Conservation (phyloP, 1,139 yeast species). For the Debaryomycetaceae sp. region DNA sequence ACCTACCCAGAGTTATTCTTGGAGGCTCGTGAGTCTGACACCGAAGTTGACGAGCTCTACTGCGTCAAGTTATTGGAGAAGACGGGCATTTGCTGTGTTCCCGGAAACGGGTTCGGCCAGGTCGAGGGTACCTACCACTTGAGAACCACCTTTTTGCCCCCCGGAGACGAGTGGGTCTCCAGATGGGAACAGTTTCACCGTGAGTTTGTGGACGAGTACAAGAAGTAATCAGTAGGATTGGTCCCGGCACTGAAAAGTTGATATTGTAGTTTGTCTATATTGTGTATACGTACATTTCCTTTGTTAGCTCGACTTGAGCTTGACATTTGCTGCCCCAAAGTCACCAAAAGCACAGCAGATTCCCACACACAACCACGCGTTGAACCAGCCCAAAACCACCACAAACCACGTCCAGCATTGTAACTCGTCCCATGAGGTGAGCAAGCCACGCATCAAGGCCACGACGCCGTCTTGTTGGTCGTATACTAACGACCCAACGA, state of each 20-base stretch:
- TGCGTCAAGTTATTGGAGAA: constrained; percentile 74
- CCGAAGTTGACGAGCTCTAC: constrained; percentile 80
- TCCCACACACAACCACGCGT: constrained; percentile 66
- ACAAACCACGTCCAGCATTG: constrained; percentile 89
- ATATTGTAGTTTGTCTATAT: background rate
- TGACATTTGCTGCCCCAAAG: constrained; percentile 13
- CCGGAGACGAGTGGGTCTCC: constrained; percentile 85
- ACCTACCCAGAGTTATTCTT: constrained; percentile 49
- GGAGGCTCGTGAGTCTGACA: constrained; percentile 51
- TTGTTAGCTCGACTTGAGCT: constrained; percentile 4
- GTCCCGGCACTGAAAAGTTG: background rate
- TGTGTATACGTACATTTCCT: too few relatives aligned
- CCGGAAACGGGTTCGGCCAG: constrained; percentile 97
- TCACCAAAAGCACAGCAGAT: constrained; percentile 28
- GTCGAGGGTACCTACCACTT: constrained; percentile 82
- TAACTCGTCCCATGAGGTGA: constrained; percentile 63
- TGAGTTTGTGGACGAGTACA: constrained; percentile 58
- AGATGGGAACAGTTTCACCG: constrained; percentile 75
- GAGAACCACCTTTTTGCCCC: constrained; percentile 94
- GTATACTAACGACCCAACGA: constrained; percentile 26
- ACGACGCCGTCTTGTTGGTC: constrained; percentile 26
- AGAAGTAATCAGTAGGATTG: constrained; percentile 4
- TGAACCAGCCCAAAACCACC: constrained; percentile 72
- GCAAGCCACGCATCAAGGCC: constrained; percentile 44
- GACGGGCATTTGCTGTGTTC: constrained; percentile 97